Base-by-base conservation (phyloP, 106 monocot genomes). In the Dactylorhiza incarnata region DNA sequence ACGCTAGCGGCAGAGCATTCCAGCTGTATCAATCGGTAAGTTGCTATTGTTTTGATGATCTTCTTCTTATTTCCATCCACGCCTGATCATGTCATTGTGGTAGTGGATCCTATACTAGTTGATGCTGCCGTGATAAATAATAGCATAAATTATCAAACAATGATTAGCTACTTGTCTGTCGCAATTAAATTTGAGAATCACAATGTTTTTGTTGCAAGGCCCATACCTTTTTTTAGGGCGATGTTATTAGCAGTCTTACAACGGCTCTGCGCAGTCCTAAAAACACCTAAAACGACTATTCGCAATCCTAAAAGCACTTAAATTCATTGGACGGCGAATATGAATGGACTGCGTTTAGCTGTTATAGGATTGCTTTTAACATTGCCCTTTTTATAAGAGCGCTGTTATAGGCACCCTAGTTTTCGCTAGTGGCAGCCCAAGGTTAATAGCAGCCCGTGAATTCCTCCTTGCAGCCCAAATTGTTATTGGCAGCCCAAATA, bases 21-120 rank as follows among this genome's bases (percentile, higher is more conserved):
- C 85, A 85, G 68, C 76, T 82, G 5, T 85, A 85, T 76, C 43
- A 79, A 68, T 85, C 85, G 50, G 85, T 85, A 29, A 74, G 68
- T 4, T 8, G 8, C 54, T 22, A 46, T 73, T 50, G 5, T 46
- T 45, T 45, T 6, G 69, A 15, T n/a, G 6, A 46, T 47, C 16
- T 69, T 69, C 24, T 45, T 69, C 14, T 69, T 65, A 24, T 65
- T 26, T 26, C 5, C 65, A 65, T 10, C 13, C 9, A 7, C 22
- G 19, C 22, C 58, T 37, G 26, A 66, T 37, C 14, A 26, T 37
- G 69, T 69, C 69, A 46, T 69, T n/a, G 45, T 46, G 45, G 44
- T 15, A 17, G 43, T 45, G 69, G 69, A 69, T 69, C 46, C 69
- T 69, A 69, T 46, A 69, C 15, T 15, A 13, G 16, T 69, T 44